Evolutionary conservation across 805 yeast genomes (phyloP), one percentile per base, ranked within the genome.

Genomic region (Sporopachydermia lactativora): DNA sequence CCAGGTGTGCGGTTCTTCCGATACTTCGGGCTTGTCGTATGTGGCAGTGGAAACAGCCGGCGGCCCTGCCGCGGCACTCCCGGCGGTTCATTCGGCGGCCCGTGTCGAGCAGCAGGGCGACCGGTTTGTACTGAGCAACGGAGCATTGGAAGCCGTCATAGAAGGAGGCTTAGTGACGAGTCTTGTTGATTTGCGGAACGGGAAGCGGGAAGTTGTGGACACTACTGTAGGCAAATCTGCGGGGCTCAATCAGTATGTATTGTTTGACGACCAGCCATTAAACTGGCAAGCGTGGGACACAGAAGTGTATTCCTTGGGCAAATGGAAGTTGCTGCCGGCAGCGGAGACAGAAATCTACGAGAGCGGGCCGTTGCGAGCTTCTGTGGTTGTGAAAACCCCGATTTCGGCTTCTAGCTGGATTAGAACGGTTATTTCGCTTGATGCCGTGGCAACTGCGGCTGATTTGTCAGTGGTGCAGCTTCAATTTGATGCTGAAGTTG

Each of bases 221-320:
- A 60, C 69, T 1, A 62, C 66, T 17, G 76, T 79, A 3, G 64
- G 61, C 41, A 76, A 75, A 48, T 61, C 70, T 6, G 49, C 60
- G 14, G 85, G 84, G 34, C 96, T 88, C 14, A 85, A 86, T 51
- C 94, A 82, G 57, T 76, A 75, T 47, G 75, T 85, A 1, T 54
- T 92, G 43, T 81, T 81, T 52, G 88, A 88, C 48, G 98, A 92
- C 56, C 81, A 84, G 46, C 98, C 98, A 5, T 65, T 84, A 52
- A 78, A 71, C 42, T 89, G 77, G 77, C 95, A 85, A 37, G 97
- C 97, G 1, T 89, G 98, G 98, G 98, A 89, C 56, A 89, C 97
- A 0, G 98, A 89, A 55, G 68, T 86, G 43, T 92, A 74, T 54
- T 82, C 95, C 1, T 70, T 84, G 43, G 84, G 80, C 50, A 85